Base-by-base conservation (phyloP, 805 yeast species). In the Wickerhamiella lipophila region DNA sequence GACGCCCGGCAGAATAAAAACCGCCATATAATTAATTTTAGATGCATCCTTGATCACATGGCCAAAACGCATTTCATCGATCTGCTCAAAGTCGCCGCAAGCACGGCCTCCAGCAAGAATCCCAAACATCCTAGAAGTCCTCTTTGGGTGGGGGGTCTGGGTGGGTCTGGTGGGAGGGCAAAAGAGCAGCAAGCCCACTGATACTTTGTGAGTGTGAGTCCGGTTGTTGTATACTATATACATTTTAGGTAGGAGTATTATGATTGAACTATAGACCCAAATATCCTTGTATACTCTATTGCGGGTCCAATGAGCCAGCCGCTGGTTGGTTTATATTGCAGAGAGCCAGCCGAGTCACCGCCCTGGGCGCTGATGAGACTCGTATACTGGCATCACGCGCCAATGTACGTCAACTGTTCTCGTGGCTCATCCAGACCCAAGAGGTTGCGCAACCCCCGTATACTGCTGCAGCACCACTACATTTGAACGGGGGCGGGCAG, bases 1-100 rank as follows among this genome's bases (percentile, higher is more conserved):
- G 3, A 83, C 75, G 53, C 85, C 84, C 0, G 99, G 98, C 1
- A 92, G 71, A 44, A 88, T 67, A 62, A 92, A 92, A 3, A 92
- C 69, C 0, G 95, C 83, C 35, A 92, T 71, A 61, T 86, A 94
- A 41, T 87, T 81, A 39, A 82, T 72, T 42, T 72, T 73, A 6
- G 81, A 68, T 0, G 86, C 83, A 56, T 78, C 76, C 47, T 73
- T 72, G 23, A 83, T 75, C 30, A 67, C 71, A 43, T 83, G 71
- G 2, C 81, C 80, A 59, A 76, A 84, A 57, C 83, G 82, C 51
- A 74, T 71, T 7, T 73, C 68, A 34, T 80, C 89, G 5, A 86
- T 77, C 56, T 83, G 94, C 49, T 72, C 64, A 11, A 67, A 44
- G 42, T 63, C 60, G 3, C 65, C 67, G 3, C 67, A 68, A 36